Conservation (phyloP, 495 filamentous ascomycete genomes). For the Lichenothelia convexa region DNA sequence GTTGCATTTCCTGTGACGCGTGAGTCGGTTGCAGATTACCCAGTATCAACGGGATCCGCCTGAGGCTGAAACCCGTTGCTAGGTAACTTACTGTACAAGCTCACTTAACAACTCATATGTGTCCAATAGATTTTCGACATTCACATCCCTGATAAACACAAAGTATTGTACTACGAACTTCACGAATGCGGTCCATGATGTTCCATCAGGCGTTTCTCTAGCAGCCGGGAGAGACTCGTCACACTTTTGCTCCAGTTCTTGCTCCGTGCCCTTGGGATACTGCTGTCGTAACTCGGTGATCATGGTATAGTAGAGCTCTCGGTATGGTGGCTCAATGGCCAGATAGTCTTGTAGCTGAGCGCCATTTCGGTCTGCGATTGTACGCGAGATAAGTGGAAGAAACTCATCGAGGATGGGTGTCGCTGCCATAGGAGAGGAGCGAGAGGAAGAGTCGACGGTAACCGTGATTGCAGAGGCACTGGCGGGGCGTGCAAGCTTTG, state of each 20-base stretch:
- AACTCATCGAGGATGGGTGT: conserved; percentile 37
- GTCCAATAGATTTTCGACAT: conserved; percentile 52
- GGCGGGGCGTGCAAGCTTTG: too few relatives aligned
- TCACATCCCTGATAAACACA: conserved; percentile 57
- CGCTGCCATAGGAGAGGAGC: conserved; percentile 9
- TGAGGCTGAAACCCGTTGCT: too few relatives aligned
- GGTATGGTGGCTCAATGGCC: conserved; percentile 44
- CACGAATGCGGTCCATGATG: conserved; percentile 55
- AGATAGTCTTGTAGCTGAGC: conserved; percentile 36
- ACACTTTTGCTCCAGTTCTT: conserved; percentile 39
- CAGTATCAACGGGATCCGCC: too few relatives aligned
- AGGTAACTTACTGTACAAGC: conserved; percentile 53
- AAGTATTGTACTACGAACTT: conserved; percentile 66
- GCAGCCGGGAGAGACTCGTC: conserved; percentile 34
- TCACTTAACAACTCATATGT: conserved; percentile 57
- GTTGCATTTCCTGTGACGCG: conserved; percentile 49
- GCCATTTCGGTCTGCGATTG: conserved; percentile 37
- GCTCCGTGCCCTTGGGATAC: conserved; percentile 32
- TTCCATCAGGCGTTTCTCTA: conserved; percentile 36
- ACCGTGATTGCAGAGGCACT: too few relatives aligned
- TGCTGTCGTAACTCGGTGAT: conserved; percentile 40
- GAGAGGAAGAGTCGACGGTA: background rate
- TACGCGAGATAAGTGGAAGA: conserved; percentile 31
- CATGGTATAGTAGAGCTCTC: conserved; percentile 48
- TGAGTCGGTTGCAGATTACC: too few relatives aligned